Base-by-base conservation (phyloP, 2,329 filamentous ascomycete genomes). In the Myotisia sp. region DNA sequence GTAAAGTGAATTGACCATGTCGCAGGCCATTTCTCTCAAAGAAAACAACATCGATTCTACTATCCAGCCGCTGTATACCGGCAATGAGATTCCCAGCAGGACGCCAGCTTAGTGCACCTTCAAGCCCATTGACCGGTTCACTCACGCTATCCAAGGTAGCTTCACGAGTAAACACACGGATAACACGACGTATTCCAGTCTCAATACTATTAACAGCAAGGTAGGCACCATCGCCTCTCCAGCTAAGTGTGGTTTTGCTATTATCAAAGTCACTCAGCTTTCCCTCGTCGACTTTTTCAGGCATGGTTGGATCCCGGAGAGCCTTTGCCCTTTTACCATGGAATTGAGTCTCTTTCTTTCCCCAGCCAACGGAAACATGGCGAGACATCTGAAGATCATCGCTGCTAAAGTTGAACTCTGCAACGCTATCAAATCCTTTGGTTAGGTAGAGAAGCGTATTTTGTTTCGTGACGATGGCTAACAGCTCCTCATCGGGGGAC, bases 321-420 rank as follows among this genome's bases (percentile, higher is more conserved):
- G 85, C 85, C 59, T 74, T 77, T 37, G 86, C 87, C 42, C 86
- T 75, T 49, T 82, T 84, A 33, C 90, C 90, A 51, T 94, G 82
- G 55, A 98, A 98, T 55, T 98, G 90, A 0, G 90, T 98, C 59
- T 98, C 90, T 53, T 81, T 84, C 64, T 95, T 95, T 39, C 90
- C 90, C 90, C 90, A 98, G 32, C 90, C 90, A 14, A 98, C 87
- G 13, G 85, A 92, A 37, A 94, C 90, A 63, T 94, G 86, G 54
- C 79, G 90, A 17, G 80, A 95, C n/a, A 75, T 73, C 47, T 79
- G 79, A 42, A 92, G 70, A 56, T 92, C 87, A 28, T 86, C 82
- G 0, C 65, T 53, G 0, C 71, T 73, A 55, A 95, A 74, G 21
- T 67, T 63, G 34, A 81, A 68, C 55, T 86, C 80, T 21, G 79